Base-by-base conservation (phyloP, 2,329 filamentous ascomycete genomes). In the Scedosporium minutisporum region DNA sequence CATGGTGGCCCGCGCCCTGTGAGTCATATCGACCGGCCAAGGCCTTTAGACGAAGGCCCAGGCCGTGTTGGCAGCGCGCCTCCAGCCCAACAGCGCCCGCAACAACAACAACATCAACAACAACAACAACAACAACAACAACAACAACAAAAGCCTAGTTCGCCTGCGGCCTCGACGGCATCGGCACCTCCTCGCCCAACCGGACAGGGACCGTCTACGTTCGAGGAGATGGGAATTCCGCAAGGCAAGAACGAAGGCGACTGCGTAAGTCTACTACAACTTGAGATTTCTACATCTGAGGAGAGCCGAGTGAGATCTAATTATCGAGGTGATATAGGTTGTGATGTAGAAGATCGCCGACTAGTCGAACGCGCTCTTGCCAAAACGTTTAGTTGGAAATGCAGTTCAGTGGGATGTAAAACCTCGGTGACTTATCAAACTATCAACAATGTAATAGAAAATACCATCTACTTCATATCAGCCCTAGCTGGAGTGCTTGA, bases 201-300 rank as follows among this genome's bases (percentile, higher is more conserved):
- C 77, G 57, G 78, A 83, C 38, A 82, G 71, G 95, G 93, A 10
- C 93, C 95, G 1, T 91, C 95, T 69, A 97, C 95, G 0, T 99
- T 99, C 73, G 93, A 97, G 72, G 93, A 96, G 72, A 99, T 99
- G 95, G 95, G 95, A 46, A 93, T 99, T 68, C 91, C 92, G 6
- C 83, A 87, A 69, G 87, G 82, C 58, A 93, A 95, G 75, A 83
- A 87, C 65, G 90, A 96, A n/a, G 84, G 85, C 67, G 93, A 97
- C 76, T 99, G 93, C 79, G 93, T 97, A 85, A 82, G 83, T 82
- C 64, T 57, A 38, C 60, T 29, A n/a, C 10, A 33, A 14, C 14
- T 21, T 48, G 44, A 12, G 21, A n/a, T 48, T 38, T 62, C 29
- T 23, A 14, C 25, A 27, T 48, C 29, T 53, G 7, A 9, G 16